Evolutionary conservation across 768 basidiomycete genomes (phyloP).

Genomic region (Phylloporus scabripes): DNA sequence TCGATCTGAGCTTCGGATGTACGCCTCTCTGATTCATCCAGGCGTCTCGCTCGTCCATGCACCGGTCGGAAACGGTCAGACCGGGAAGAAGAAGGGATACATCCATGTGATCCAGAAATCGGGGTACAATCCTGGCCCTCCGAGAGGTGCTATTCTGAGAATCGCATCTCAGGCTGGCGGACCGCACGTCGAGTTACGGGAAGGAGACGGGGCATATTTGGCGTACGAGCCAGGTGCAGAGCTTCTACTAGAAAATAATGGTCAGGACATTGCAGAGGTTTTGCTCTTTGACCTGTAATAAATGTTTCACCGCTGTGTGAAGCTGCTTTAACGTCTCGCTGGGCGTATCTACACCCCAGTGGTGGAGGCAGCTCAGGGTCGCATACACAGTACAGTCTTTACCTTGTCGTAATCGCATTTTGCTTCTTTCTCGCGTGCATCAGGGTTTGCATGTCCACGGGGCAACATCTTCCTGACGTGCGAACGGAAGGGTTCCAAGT

Average conservation of each 20-base stretch:
- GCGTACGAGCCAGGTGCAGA: constrained; percentile 33
- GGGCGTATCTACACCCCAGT: neutral
- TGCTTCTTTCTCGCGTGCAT: neutral
- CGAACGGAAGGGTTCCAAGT: neutral
- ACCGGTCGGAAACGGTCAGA: constrained; percentile 31
- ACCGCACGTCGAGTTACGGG: constrained; percentile 53
- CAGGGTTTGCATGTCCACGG: neutral
- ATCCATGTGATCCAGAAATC: constrained; percentile 82
- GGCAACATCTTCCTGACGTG: neutral
- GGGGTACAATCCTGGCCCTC: constrained; percentile 62
- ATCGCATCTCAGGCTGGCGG: constrained; percentile 39
- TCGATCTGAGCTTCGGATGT: constrained; percentile 61
- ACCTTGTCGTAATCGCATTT: neutral
- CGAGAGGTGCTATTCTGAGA: constrained; percentile 54
- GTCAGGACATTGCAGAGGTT: constrained; percentile 63
- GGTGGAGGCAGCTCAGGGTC: neutral
- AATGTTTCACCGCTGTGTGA: neutral
- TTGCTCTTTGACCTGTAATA: constrained; percentile 75
- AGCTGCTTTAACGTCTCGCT: neutral
- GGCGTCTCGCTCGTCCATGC: constrained; percentile 48
- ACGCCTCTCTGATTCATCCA: constrained; percentile 66
- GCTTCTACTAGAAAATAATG: constrained; percentile 55
- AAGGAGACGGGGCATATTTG: constrained; percentile 88
- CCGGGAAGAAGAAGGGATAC: constrained; percentile 55
- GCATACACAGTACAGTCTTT: neutral